Evolutionary conservation across 805 yeast genomes (phyloP), one percentile per base, ranked within the genome.

Genomic region (Clavispora asparagi): DNA sequence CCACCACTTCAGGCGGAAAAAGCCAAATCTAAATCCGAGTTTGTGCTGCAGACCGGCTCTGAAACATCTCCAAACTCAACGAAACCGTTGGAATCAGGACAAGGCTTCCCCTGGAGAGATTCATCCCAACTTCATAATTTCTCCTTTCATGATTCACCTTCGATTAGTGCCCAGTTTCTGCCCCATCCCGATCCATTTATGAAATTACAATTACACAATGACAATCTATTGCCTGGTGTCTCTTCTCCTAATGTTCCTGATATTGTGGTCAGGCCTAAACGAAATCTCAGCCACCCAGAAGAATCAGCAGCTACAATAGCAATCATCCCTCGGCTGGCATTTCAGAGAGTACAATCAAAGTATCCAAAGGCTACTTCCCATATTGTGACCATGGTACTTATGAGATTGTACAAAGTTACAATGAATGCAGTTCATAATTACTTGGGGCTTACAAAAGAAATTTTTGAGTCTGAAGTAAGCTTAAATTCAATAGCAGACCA

Each of bases 341-440:
- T 92, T 55, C 75, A 79, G 45, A 71, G 85, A 44, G 76, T 92
- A 35, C 83, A 86, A 7, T 61, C 70, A 28, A 86, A 82, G 55
- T 88, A 83, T 59, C 98, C 98, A 6, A 80, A 86, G 51, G 87
- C 96, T 0, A 85, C 97, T 0, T 87, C 97, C 0, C 97, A 91
- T 63, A 91, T 94, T 28, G 92, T 92, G 12, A 96, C 95, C 56
- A 90, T 92, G 80, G 88, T 92, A 23, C 68, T 92, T 46, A 84
- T 95, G 1, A 77, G 96, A 51, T 73, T 94, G 44, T 88, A 89
- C 61, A 79, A 95, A 54, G 97, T 94, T 8, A 92, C 98, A 0
- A 82, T 92, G 64, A 91, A 87, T 59, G 87, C 97, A 0, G 87
- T 94, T 9, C 94, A 91, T 61, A 77, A 80, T 51, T 94, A 92